These are phyloP conservation scores for Mycena venus DNA, from an alignment of 768 basidiomycete species.

Conservation along the genomic window DNA sequence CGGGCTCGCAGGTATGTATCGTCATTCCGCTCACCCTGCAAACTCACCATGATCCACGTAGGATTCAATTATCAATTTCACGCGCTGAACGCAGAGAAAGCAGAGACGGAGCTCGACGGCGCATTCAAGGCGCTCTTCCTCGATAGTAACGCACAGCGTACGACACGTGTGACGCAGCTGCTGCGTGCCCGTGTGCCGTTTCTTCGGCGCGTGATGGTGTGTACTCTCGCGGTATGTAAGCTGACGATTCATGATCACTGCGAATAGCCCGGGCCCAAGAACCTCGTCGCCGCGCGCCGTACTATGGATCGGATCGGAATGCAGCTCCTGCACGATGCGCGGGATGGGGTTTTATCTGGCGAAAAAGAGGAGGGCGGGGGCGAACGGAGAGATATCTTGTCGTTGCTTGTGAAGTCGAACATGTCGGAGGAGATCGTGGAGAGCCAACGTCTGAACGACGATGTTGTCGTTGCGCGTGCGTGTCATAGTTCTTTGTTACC, in stretches of 20 bases:
- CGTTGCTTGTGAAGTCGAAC: constrained; percentile 62
- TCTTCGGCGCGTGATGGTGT: neutral
- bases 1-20: constrained; percentile 43
- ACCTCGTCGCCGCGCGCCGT: constrained; percentile 25
- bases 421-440: constrained; percentile 61
- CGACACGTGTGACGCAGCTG: neutral
- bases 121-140: constrained; percentile 1
- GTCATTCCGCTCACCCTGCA: constrained; percentile 51
- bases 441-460: constrained; percentile 57
- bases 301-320: constrained; percentile 53
- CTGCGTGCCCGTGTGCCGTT: constrained; percentile 6
- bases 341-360: constrained; percentile 29
- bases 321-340: constrained; percentile 54
- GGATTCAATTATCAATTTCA: constrained; percentile 28
- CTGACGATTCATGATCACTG: neutral
- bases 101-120: neutral
- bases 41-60: neutral
- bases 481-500: constrained; percentile 40
- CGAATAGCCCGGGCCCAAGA: neutral
- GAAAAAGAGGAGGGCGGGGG: constrained; percentile 28
- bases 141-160: neutral
- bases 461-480: constrained; percentile 57
- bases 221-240: neutral
- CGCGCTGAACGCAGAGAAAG: neutral
- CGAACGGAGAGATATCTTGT: constrained; percentile 58